A percentile compares a stretch with the other conserved stretches of the same genome.
Conservation (phyloP, 345 rosid genomes). For the Odontarrhena argentea region DNA sequence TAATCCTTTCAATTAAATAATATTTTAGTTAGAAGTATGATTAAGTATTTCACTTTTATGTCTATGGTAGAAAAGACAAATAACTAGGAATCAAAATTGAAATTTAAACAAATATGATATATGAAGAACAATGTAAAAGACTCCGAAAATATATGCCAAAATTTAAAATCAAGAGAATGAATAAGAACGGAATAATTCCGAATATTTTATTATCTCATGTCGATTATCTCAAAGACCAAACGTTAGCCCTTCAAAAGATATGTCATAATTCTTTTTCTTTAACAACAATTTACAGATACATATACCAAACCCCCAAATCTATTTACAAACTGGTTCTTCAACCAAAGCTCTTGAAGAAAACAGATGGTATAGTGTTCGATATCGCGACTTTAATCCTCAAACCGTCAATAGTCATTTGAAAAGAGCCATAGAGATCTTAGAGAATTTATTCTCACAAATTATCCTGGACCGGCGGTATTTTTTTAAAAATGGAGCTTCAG, state of each 20-base stretch:
- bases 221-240: background rate
- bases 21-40: too few relatives aligned
- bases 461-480: constrained; percentile 33
- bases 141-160: too few relatives aligned
- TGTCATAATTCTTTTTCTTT: constrained; percentile 18
- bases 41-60: too few relatives aligned
- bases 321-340: constrained; percentile 17
- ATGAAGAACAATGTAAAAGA: too few relatives aligned
- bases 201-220: too few relatives aligned
- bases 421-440: constrained; percentile 52
- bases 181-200: too few relatives aligned
- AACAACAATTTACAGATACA: constrained; percentile 24
- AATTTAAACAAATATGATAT: too few relatives aligned
- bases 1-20: too few relatives aligned
- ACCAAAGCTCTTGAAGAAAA: constrained; percentile 30
- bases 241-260: constrained; percentile 5
- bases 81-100: too few relatives aligned
- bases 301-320: background rate
- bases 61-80: too few relatives aligned
- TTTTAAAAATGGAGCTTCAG: constrained; percentile 56
- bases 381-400: background rate
- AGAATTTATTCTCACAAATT: constrained; percentile 37
- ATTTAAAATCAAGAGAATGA: too few relatives aligned
- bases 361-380: background rate
- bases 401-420: constrained; percentile 24